Conservation (phyloP, 2,329 filamentous ascomycete genomes). For the Penicillium sp. region DNA sequence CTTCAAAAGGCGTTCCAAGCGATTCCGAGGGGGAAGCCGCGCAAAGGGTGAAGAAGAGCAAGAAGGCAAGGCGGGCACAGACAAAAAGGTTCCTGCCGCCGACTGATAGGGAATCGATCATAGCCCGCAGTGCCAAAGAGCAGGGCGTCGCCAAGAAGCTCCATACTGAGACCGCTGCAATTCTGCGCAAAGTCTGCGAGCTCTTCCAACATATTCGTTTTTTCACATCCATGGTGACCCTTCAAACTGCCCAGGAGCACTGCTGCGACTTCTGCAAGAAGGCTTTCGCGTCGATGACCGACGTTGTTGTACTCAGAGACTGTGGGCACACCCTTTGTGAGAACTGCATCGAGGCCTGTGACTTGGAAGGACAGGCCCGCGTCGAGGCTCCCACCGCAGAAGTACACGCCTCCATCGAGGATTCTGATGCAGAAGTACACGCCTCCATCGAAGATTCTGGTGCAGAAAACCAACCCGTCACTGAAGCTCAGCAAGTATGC, state of each 20-base stretch:
- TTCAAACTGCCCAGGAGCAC: slow-evolving; percentile 17
- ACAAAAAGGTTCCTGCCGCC: neutral
- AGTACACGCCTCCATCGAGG: neutral
- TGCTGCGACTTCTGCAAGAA: slow-evolving; percentile 34
- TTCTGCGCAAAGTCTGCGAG: slow-evolving; percentile 20
- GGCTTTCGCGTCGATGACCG: slow-evolving; percentile 22
- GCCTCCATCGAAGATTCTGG: neutral
- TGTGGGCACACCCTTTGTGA: slow-evolving; percentile 2
- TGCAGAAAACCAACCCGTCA: neutral
- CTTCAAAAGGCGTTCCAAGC: neutral
- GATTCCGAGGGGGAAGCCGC: neutral
- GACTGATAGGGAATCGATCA: neutral
- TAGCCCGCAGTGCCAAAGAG: neutral
- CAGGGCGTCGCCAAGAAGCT: slow-evolving; percentile 1
- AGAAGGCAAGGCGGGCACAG: neutral
- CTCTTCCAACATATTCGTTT: slow-evolving; percentile 22
- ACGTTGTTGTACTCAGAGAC: neutral
- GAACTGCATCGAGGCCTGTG: slow-evolving; percentile 25
- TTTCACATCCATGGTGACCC: slow-evolving; percentile 14
- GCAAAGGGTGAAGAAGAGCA: neutral
- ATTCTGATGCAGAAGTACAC: neutral
- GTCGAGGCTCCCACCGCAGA: slow-evolving; percentile 37
- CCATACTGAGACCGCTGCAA: slow-evolving; percentile 13
- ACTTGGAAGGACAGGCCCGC: slow-evolving; percentile 26
- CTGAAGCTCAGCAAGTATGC: neutral